Conservation (phyloP, 495 filamentous ascomycete species). For the Usnea hakonensis region DNA sequence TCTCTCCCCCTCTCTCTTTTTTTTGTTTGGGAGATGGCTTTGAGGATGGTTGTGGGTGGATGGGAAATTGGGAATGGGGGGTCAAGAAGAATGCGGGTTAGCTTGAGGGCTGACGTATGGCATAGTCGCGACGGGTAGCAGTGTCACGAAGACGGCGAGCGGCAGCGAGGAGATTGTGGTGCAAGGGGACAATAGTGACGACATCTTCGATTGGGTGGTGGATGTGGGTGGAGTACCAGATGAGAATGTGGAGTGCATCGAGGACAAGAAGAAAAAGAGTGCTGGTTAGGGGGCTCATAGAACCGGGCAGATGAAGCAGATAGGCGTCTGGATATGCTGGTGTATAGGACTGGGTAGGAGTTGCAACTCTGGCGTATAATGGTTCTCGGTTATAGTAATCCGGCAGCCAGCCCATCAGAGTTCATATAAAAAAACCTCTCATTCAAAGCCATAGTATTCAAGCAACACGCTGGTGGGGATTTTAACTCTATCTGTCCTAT, state of each 20-base stretch:
- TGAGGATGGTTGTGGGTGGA: background rate
- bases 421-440: too few relatives aligned
- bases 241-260: slow-evolving; percentile 87
- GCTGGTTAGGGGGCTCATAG: slow-evolving; percentile 6
- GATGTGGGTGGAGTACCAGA: slow-evolving; percentile 82
- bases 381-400: background rate
- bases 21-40: background rate
- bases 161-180: slow-evolving; percentile 96
- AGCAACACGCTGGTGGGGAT: background rate
- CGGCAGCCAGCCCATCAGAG: background rate
- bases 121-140: slow-evolving; percentile 78
- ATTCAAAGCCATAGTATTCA: background rate
- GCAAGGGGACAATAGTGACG: slow-evolving; percentile 92
- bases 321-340: background rate
- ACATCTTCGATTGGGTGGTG: slow-evolving; percentile 81
- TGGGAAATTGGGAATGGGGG: background rate
- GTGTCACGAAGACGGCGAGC: slow-evolving; percentile 77
- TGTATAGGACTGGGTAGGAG: background rate
- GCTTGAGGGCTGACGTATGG: background rate
- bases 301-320: background rate
- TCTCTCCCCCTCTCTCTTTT: too few relatives aligned
- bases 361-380: background rate
- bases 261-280: slow-evolving; percentile 86
- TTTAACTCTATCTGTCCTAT: background rate
- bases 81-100: background rate